phyloP scores from a whole-genome alignment of 2,329 filamentous ascomycete species.

The Teratosphaeria nubilosa region DNA sequence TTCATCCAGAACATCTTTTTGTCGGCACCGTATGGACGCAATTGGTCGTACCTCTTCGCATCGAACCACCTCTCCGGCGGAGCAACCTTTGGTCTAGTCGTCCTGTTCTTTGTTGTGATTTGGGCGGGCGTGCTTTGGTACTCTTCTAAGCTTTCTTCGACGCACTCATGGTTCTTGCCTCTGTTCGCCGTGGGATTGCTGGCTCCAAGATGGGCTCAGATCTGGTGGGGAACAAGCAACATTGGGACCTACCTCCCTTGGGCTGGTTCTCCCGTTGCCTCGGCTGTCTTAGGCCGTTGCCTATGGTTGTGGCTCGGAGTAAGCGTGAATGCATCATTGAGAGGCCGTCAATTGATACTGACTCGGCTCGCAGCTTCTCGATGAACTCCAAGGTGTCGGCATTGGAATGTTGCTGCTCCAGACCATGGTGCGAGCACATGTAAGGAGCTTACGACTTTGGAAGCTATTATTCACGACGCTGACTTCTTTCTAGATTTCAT shows the following conservation, averaged over 20 bases:
- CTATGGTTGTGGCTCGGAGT: constrained; percentile 57
- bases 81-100: constrained; percentile 47
- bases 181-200: constrained; percentile 58
- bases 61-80: constrained; percentile 47
- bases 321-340: background rate
- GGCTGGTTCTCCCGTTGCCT: constrained; percentile 45
- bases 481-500: constrained; percentile 28
- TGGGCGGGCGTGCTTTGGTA: constrained; percentile 46
- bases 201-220: constrained; percentile 56
- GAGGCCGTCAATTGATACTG: background rate
- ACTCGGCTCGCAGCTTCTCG: constrained; percentile 35
- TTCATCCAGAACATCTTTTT: constrained; percentile 59
- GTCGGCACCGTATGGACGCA: constrained; percentile 55
- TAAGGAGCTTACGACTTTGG: constrained; percentile 19
- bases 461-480: background rate
- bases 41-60: constrained; percentile 55
- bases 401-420: constrained; percentile 56
- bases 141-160: constrained; percentile 47
- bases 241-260: constrained; percentile 55
- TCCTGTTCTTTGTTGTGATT: constrained; percentile 45
- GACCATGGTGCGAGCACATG: constrained; percentile 50
- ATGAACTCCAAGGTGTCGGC: constrained; percentile 55
- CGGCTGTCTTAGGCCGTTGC: constrained; percentile 41
- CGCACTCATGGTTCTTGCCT: constrained; percentile 56
- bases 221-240: constrained; percentile 51